A percentile compares a stretch with the other conserved stretches of the same genome.
Evolutionary conservation across 2,329 filamentous ascomycete species (phyloP).

Genomic region (Mariannaea elegans): DNA sequence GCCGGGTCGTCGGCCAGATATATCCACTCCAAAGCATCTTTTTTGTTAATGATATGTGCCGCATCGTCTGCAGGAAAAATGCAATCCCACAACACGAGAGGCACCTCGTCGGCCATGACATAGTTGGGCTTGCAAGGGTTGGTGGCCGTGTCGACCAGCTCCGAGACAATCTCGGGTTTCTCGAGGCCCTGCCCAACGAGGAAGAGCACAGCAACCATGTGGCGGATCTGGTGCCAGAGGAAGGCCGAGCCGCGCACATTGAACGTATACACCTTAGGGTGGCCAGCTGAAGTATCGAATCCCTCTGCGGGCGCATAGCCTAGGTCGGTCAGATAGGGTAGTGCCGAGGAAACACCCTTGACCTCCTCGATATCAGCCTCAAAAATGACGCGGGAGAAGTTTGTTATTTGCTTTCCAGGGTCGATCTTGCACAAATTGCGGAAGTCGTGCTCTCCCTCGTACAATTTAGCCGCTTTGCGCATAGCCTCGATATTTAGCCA

Average conservation of each 20-base stretch:
- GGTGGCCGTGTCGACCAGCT: slow-evolving; percentile 76
- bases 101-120: slow-evolving; percentile 88
- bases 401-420: slow-evolving; percentile 85
- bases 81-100: slow-evolving; percentile 96
- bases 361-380: slow-evolving; percentile 82
- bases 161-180: slow-evolving; percentile 73
- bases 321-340: slow-evolving; percentile 62
- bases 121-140: slow-evolving; percentile 85
- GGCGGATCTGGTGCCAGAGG: slow-evolving; percentile 96
- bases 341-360: slow-evolving; percentile 58
- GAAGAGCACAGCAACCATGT: slow-evolving; percentile 94
- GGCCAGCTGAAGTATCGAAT: slow-evolving; percentile 20
- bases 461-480: slow-evolving; percentile 80
- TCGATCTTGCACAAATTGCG: slow-evolving; percentile 97
- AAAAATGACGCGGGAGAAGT: slow-evolving; percentile 82
- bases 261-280: slow-evolving; percentile 84
- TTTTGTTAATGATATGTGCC: slow-evolving; percentile 41
- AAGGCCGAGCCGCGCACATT: slow-evolving; percentile 91
- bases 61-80: slow-evolving; percentile 72
- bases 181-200: slow-evolving; percentile 90
- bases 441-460: slow-evolving; percentile 90
- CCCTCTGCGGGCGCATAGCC: slow-evolving; percentile 44
- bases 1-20: slow-evolving; percentile 75
- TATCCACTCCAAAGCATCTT: slow-evolving; percentile 78
- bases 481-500: slow-evolving; percentile 91